These are phyloP conservation scores for Sporothrix dimorphospora DNA, from an alignment of 2,329 filamentous ascomycete genomes.

Conservation along the genomic window DNA sequence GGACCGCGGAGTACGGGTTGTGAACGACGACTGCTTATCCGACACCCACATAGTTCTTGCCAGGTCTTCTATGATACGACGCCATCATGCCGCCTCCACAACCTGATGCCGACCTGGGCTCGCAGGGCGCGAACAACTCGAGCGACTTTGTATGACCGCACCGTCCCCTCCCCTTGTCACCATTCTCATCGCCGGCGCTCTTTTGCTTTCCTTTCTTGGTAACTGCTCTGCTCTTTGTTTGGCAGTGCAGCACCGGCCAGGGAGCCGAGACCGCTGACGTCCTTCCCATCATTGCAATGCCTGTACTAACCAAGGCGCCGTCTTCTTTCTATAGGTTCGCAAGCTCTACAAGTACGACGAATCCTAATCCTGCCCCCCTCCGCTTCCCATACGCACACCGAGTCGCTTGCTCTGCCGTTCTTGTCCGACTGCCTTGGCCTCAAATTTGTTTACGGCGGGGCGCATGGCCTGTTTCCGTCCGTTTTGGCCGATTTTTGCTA, in stretches of 20 bases:
- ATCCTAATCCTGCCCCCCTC: constrained; percentile 28
- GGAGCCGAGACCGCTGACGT: background rate
- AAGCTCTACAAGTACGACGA: constrained; percentile 88
- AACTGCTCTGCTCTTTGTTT: background rate
- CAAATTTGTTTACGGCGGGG: background rate
- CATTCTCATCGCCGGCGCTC: background rate
- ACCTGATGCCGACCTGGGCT: constrained; percentile 44
- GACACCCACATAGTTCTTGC: background rate
- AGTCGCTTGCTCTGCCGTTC: background rate
- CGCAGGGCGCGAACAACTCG: constrained; percentile 70
- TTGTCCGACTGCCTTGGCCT: background rate
- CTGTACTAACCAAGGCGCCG: constrained; percentile 31
- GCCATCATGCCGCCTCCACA: constrained; percentile 38
- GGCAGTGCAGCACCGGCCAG: background rate
- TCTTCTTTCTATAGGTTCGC: constrained; percentile 68
- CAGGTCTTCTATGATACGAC: constrained; percentile 33
- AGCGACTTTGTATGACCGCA: constrained; percentile 84
- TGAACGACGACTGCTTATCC: background rate
- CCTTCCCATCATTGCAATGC: background rate
- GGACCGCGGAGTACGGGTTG: background rate
- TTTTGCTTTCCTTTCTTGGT: background rate
- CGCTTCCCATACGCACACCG: constrained; percentile 6
- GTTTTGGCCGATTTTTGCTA: background rate
- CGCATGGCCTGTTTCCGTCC: background rate
- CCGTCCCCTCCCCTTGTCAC: background rate